Evolutionary conservation across 176 grass and related monocot genomes (phyloP), one percentile per base, ranked within the genome.

Genomic region (Eleusine indica): DNA sequence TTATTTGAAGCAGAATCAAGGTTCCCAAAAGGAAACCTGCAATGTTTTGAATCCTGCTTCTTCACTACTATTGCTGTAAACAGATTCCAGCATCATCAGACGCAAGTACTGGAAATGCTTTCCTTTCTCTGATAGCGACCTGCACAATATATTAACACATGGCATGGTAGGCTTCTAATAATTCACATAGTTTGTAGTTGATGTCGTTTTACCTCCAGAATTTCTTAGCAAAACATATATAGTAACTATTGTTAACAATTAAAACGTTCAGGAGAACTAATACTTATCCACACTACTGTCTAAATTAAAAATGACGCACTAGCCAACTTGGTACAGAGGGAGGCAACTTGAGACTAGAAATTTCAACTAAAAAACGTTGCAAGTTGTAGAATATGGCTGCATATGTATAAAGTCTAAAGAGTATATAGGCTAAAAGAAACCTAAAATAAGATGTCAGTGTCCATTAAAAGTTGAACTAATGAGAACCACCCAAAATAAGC

Each of bases 211-310:
- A 29, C 74, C 57, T 69, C 41, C 44, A 49, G 43, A 86, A 58
- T 79, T 47, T 58, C 18, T 81, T 32, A 16, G 79, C 56, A 77
- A 47, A 66, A 52, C 42, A 67, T 53, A 73, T 82, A 54, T 52
- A 66, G 58, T 67, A 65, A 57, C 19, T 73, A 77, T 22, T 46
- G 51, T 11, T 35, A 35, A 2, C 29, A 44, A 60, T 1, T 28
- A 57, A 62, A 43, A 43, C 54, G 47, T 28, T 68, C 18, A 78
- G 30, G 32, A 69, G 21, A 58, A 18, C 18, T 7, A 14, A 14
- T 3, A 52, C 15, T 16, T 56, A 47, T 79, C 40, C 49, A 52
- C 78, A 17, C 7, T 42, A 4, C 3, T 30, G 72, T 61, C 42
- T 0, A 75, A 75, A 29, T 35, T 21, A 66, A 21, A 73, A 22